phyloP scores from a whole-genome alignment of 73 alveolate genomes.

The Effrenium voratum region DNA sequence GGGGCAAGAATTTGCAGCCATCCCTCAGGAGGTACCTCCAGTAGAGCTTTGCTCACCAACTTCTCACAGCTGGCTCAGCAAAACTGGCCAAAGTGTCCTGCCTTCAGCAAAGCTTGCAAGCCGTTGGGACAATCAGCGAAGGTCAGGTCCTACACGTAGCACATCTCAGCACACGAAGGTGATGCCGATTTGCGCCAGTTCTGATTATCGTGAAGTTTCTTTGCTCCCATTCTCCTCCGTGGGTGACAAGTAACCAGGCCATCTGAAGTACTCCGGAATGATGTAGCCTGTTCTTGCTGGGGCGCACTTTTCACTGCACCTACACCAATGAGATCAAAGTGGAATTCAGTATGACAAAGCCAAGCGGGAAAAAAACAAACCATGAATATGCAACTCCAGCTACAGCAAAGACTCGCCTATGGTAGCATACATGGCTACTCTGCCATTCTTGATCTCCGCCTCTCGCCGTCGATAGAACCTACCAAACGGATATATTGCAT shows the following conservation, averaged over 20 bases:
- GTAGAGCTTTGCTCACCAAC: neutral
- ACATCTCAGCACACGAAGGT: no score
- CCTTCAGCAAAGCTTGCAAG: slow-evolving; percentile 70
- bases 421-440: slow-evolving; percentile 90
- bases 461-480: slow-evolving; percentile 92
- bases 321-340: no score
- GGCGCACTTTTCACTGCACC: no score
- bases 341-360: neutral
- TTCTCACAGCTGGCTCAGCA: no score
- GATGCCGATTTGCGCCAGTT: no score
- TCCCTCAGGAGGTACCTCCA: slow-evolving; percentile 75
- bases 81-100: no score
- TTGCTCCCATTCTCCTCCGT: slow-evolving; percentile 42
- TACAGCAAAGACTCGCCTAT: slow-evolving; percentile 18
- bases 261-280: slow-evolving; percentile 73
- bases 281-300: slow-evolving; percentile 22
- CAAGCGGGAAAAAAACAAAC: neutral
- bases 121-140: slow-evolving; percentile 79
- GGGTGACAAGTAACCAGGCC: slow-evolving; percentile 82
- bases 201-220: no score
- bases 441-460: slow-evolving; percentile 79
- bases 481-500: neutral
- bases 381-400: no score
- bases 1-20: slow-evolving; percentile 74
- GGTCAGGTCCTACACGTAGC: slow-evolving; percentile 52